Conservation (phyloP, 2,329 filamentous ascomycete genomes). For the Aspergillus pseudoterreus region DNA sequence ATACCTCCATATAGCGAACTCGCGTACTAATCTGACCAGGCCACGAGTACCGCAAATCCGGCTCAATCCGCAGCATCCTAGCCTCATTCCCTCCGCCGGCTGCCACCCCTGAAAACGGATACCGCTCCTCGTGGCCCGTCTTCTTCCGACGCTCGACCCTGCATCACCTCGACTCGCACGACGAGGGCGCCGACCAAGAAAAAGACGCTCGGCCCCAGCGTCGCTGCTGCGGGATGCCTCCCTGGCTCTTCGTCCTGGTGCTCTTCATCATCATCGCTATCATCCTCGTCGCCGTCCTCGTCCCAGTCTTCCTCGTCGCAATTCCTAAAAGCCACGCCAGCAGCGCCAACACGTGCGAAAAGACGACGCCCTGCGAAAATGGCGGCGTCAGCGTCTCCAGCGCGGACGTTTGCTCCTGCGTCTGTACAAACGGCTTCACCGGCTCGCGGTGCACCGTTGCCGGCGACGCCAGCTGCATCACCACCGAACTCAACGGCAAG, state of each 20-base stretch:
- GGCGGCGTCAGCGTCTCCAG: constrained; percentile 73
- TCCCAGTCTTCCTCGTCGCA: constrained; percentile 66
- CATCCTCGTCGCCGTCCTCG: constrained; percentile 74
- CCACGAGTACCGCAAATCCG: constrained; percentile 40
- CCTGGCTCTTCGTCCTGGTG: constrained; percentile 70
- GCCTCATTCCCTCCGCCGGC: constrained; percentile 61
- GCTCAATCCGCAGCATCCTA: constrained; percentile 62
- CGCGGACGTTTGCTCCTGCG: constrained; percentile 70
- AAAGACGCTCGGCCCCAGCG: constrained; percentile 41
- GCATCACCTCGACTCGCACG: constrained; percentile 27
- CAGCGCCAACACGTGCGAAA: too few species aligned
- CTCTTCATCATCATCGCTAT: constrained; percentile 65
- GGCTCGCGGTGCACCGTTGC: constrained; percentile 54
- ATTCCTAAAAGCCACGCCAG: constrained; percentile 42
- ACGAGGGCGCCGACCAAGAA: constrained; percentile 17
- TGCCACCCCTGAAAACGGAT: constrained; percentile 41
- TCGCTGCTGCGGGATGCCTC: constrained; percentile 77
- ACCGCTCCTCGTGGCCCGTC: constrained; percentile 35
- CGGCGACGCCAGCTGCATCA: constrained; percentile 54
- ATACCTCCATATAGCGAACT: too few species aligned
- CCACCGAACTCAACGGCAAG: constrained; percentile 41
- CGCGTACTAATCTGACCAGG: constrained; percentile 6
- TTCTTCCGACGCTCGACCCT: constrained; percentile 35
- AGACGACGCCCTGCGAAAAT: constrained; percentile 63
- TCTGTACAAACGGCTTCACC: constrained; percentile 86